Evolutionary conservation across 2,329 filamentous ascomycete species (phyloP).

Genomic region (Hirsutella rhossiliensis): DNA sequence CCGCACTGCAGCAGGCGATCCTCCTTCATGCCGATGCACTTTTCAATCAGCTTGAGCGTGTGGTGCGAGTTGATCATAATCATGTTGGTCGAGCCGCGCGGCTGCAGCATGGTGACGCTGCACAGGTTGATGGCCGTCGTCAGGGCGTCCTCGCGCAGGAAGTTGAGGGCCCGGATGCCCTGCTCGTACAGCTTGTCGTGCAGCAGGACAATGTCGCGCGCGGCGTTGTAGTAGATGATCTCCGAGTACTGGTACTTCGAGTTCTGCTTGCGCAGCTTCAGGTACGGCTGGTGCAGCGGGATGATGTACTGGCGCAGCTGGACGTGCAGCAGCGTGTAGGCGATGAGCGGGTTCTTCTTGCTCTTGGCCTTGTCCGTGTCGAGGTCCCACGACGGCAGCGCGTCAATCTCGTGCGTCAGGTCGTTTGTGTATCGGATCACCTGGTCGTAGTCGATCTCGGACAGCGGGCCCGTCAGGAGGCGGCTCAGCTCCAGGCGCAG

Average conservation of each 20-base stretch:
- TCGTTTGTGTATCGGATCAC: slow-evolving; percentile 50
- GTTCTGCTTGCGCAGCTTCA: slow-evolving; percentile 46
- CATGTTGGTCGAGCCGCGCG: slow-evolving; percentile 45
- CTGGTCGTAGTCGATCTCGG: slow-evolving; percentile 48
- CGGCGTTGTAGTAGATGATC: slow-evolving; percentile 51
- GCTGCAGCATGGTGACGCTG: slow-evolving; percentile 49
- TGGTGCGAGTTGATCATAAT: slow-evolving; percentile 51
- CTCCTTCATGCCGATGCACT: slow-evolving; percentile 48
- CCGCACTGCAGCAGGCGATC: slow-evolving; percentile 48
- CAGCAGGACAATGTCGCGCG: slow-evolving; percentile 48
- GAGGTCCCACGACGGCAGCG: slow-evolving; percentile 42
- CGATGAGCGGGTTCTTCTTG: slow-evolving; percentile 43
- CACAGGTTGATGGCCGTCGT: slow-evolving; percentile 49
- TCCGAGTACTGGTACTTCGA: slow-evolving; percentile 52
- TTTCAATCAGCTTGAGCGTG: slow-evolving; percentile 48
- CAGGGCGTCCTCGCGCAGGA: slow-evolving; percentile 46
- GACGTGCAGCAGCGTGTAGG: slow-evolving; percentile 47
- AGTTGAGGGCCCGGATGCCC: slow-evolving; percentile 46
- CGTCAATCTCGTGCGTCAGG: slow-evolving; percentile 47
- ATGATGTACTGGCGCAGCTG: slow-evolving; percentile 51
- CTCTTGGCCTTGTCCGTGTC: slow-evolving; percentile 22
- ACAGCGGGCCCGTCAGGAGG: slow-evolving; percentile 39
- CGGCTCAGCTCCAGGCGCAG: slow-evolving; percentile 45
- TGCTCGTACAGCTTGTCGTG: slow-evolving; percentile 48
- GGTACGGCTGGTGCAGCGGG: slow-evolving; percentile 46